A percentile compares a stretch with the other conserved stretches of the same genome.
Evolutionary conservation across 345 rosid genomes (phyloP).

Genomic region (Sisymbrium irio): DNA sequence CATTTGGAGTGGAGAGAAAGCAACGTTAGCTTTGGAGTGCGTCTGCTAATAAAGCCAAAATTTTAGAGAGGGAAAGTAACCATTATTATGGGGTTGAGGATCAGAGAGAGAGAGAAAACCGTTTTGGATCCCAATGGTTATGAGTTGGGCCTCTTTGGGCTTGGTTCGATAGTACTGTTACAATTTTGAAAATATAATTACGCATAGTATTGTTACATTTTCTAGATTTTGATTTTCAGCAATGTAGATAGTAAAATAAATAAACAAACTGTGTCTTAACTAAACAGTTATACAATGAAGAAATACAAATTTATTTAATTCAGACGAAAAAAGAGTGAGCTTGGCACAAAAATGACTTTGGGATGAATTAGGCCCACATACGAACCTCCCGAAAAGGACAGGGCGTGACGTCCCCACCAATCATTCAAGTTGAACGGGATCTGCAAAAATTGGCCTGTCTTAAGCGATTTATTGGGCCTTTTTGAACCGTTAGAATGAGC

Average conservation of each 20-base stretch:
- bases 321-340: no score
- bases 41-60: slow-evolving; percentile 31
- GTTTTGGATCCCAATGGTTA: not conserved
- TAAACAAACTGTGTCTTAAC: no score
- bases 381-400: not conserved
- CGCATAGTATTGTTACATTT: no score
- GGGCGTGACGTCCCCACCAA: not conserved
- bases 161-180: not conserved
- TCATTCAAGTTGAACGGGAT: not conserved
- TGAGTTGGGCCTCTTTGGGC: slow-evolving; percentile 33
- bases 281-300: no score
- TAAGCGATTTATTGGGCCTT: not conserved
- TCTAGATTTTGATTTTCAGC: no score
- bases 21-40: slow-evolving; percentile 34
- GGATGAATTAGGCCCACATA: not conserved
- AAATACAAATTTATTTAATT: no score
- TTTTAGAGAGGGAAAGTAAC: slow-evolving; percentile 3
- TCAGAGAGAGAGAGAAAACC: not conserved
- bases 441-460: no score
- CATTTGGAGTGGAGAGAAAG: slow-evolving; percentile 37
- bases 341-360: no score
- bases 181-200: not conserved
- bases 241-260: no score
- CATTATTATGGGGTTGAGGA: not conserved
- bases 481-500: not conserved